These are phyloP conservation scores for Fusarium pininemorale DNA, from an alignment of 2,329 filamentous ascomycete genomes.

Conservation along the genomic window DNA sequence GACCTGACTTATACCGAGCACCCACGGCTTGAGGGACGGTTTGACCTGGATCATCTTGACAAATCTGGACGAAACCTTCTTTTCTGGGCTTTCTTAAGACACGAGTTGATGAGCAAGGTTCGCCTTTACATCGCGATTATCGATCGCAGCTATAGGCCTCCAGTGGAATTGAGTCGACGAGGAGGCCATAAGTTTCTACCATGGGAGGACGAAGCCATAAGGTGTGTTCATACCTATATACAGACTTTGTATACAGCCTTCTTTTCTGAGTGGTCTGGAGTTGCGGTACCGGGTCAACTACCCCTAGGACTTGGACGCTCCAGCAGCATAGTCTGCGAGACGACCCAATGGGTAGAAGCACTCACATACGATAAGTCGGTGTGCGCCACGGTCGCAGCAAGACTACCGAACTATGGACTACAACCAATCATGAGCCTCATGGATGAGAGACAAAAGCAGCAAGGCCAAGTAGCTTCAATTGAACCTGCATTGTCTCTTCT, in stretches of 20 bases:
- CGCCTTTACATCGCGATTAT: not conserved
- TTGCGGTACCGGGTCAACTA: not conserved
- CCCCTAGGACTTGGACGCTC: not conserved
- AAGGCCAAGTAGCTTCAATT: not conserved
- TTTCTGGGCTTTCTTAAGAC: not conserved
- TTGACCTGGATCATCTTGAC: not conserved
- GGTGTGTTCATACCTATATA: not conserved
- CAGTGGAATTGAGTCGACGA: not conserved
- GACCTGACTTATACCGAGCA: no score
- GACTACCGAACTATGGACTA: not conserved
- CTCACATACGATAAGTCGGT: not conserved
- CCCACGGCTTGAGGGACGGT: not conserved
- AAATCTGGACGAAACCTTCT: not conserved
- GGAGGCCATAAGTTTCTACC: not conserved
- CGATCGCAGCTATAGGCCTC: not conserved
- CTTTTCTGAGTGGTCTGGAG: not conserved
- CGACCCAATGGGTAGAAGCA: not conserved
- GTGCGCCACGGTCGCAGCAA: not conserved
- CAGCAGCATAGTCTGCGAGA: not conserved
- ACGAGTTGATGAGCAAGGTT: not conserved
- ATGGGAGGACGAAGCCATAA: not conserved
- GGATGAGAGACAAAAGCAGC: not conserved
- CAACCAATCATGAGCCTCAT: not conserved
- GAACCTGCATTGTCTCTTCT: not conserved
- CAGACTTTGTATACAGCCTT: not conserved